Evolutionary conservation across 352 stramenopile genomes (phyloP), one percentile per base, ranked within the genome.

Genomic region (Phytophthora agathidicida): DNA sequence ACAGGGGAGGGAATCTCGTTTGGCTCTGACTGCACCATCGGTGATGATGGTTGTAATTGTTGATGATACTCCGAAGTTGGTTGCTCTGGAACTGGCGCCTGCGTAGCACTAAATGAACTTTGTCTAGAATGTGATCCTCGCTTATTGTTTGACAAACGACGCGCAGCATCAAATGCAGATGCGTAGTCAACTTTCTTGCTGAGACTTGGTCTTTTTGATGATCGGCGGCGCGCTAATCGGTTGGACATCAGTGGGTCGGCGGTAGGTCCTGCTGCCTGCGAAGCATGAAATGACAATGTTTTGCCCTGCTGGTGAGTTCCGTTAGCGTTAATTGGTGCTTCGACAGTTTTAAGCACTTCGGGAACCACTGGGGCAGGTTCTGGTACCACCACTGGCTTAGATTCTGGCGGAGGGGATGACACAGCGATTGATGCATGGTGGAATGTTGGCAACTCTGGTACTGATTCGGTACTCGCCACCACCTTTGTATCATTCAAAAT

Each of bases 171-270:
- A 42, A 9, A 43, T 9, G 49, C 56, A 36, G 14, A 7, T 5
- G 10, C 20, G 1, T 8, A 9, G 10, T 63, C 41, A 9, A 30
- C n/a, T 16, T 60, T 65, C 33, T 47, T 72, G 20, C 28, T 60
- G 11, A 58, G 20, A 48, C 47, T 73, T n/a, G 42, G 9, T 37
- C 52, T 57, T 62, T 63, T 67, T 7, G 42, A 58, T 5, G 57
- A 53, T 37, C 44, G 30, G 14, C 68, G 44, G 33, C 49, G 52
- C n/a, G 27, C 30, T 3, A 22, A 33, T 24, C 50, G 55, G 16
- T 54, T 46, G 9, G 35, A 38, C 32, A 67, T 22, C 5, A 71
- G 52, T 19, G 55, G 61, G 26, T 66, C 61, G 2, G 14, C 26
- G 22, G 8, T 13, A n/a, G 38, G 11, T 14, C 17, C 46, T 22